These are phyloP conservation scores for Penicillium salamii DNA, from an alignment of 495 filamentous ascomycete genomes.

Conservation along the genomic window DNA sequence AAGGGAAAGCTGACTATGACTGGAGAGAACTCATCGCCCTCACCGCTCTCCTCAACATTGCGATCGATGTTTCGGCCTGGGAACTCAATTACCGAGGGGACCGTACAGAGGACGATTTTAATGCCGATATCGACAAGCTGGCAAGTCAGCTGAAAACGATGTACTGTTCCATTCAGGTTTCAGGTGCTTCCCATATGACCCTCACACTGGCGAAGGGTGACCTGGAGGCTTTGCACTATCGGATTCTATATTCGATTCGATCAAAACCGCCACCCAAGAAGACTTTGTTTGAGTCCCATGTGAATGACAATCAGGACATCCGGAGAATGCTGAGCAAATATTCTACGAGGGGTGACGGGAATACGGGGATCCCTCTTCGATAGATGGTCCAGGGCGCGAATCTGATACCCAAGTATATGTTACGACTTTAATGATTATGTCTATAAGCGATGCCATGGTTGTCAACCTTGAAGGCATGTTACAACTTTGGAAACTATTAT, in stretches of 20 bases:
- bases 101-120: conserved; percentile 53
- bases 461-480: too few relatives aligned
- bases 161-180: conserved; percentile 69
- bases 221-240: conserved; percentile 67
- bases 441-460: too few relatives aligned
- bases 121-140: conserved; percentile 66
- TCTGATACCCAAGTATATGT: neutral
- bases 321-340: conserved; percentile 8
- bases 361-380: conserved; percentile 16
- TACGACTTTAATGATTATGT: too few relatives aligned
- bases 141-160: conserved; percentile 60
- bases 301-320: conserved; percentile 20
- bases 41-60: conserved; percentile 66
- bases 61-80: conserved; percentile 60
- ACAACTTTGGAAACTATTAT: conserved; percentile 6
- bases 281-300: conserved; percentile 48
- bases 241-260: conserved; percentile 67
- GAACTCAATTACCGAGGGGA: conserved; percentile 26
- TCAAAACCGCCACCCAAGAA: conserved; percentile 60
- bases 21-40: conserved; percentile 64
- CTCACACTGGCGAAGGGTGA: conserved; percentile 70
- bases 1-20: conserved; percentile 52
- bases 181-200: conserved; percentile 67
- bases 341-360: neutral
- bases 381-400: too few relatives aligned